Evolutionary conservation across 495 filamentous ascomycete genomes (phyloP).

Genomic region (Daldinia decipiens): DNA sequence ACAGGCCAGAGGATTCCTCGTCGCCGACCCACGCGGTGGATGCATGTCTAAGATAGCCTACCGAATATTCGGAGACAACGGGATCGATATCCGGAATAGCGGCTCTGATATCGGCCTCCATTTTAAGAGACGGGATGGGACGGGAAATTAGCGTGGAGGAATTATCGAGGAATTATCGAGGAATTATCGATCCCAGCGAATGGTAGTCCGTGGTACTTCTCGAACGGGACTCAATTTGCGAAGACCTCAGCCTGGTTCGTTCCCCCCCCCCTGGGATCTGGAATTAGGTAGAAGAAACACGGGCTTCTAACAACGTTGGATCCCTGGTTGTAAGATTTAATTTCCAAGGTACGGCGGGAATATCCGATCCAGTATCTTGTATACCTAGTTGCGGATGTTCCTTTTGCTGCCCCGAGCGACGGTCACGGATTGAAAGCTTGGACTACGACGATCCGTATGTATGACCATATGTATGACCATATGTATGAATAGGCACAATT

Average conservation of each 20-base stretch:
- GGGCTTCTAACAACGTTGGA: slow-evolving; percentile 23
- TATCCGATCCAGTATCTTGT: slow-evolving; percentile 9
- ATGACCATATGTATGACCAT: no score
- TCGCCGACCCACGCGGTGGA: slow-evolving; percentile 84
- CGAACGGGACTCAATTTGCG: slow-evolving; percentile 36
- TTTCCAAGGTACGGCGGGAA: slow-evolving; percentile 22
- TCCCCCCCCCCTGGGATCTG: slow-evolving; percentile 23
- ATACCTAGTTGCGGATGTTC: background rate
- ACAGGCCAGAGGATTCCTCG: slow-evolving; percentile 70
- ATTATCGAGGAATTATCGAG: background rate
- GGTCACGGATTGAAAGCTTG: background rate
- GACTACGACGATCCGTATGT: background rate
- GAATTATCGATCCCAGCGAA: background rate
- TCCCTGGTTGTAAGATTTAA: slow-evolving; percentile 35
- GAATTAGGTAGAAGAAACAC: slow-evolving; percentile 9
- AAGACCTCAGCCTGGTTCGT: slow-evolving; percentile 19
- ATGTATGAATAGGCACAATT: slow-evolving; percentile 15
- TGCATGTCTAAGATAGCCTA: slow-evolving; percentile 93
- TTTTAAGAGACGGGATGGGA: slow-evolving; percentile 49
- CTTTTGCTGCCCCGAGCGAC: slow-evolving; percentile 10
- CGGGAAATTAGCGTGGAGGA: slow-evolving; percentile 6
- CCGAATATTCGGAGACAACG: slow-evolving; percentile 90
- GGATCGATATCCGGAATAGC: slow-evolving; percentile 90
- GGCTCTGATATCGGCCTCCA: slow-evolving; percentile 92
- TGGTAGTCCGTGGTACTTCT: slow-evolving; percentile 14